Evolutionary conservation across 257 asterid genomes (phyloP), one percentile per base, ranked within the genome.

Genomic region (Petrea volubilis): DNA sequence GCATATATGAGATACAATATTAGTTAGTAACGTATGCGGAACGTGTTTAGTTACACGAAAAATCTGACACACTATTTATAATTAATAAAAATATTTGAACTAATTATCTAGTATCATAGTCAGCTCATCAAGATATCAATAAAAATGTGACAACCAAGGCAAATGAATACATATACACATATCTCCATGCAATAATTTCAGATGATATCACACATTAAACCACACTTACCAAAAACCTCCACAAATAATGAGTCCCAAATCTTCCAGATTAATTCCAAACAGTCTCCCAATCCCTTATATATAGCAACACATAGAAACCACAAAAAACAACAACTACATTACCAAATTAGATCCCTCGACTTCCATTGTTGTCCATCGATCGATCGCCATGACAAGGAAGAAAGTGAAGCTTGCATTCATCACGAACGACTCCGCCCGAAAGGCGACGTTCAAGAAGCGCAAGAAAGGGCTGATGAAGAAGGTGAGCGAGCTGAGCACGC

Each of bases 391-490:
- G 97, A 90, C 97, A 0, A 76, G 97, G 60, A 86, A 90, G 83
- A 90, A 90, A 56, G 96, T 90, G 83, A 90, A 90, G 79, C 86
- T 90, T 0, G 89, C 96, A 0, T 90, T 82, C 86, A 88, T 90
- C 76, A 60, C 82, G 20, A 87, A 85, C 78, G 95, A 87, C 72
- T 85, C 96, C 0, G 82, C 95, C 5, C 80, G 95, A 13, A 90
- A 87, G 57, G 93, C 97, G 13, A 90, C 96, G 2, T 90, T 75
- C 91, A 90, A 88, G 87, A 88, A 88, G 76, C 71, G 97, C 14
- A 90, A 86, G 96, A 88, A 90, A 41, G 96, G 96, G 6, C 69
- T 91, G 31, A 83, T 88, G 89, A 88, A 91, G 80, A 91, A 88
- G 83, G 94, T 86, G 64, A 80, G 90, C 72, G 96, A 91, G 69